Conservation (phyloP, 495 filamentous ascomycete genomes). For the Melanomma pulvis-pyrius region DNA sequence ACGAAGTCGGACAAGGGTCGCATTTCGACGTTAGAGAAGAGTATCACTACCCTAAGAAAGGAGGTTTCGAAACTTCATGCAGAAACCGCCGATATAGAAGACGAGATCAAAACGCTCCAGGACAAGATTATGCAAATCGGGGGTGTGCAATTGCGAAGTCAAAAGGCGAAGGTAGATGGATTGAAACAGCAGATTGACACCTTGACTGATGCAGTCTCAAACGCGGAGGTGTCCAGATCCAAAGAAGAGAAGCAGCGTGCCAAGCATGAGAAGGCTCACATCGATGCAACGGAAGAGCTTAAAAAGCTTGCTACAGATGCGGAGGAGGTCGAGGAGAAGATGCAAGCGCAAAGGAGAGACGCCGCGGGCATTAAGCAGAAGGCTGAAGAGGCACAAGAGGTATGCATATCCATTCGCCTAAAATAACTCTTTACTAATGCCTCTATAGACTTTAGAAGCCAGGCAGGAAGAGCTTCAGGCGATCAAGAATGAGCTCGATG, state of each 20-base stretch:
- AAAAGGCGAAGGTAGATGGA: slow-evolving; percentile 92
- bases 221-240: slow-evolving; percentile 77
- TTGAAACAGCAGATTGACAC: slow-evolving; percentile 82
- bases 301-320: slow-evolving; percentile 69
- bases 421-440: background rate
- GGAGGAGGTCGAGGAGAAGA: slow-evolving; percentile 73
- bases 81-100: slow-evolving; percentile 83
- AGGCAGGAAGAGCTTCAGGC: slow-evolving; percentile 80
- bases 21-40: slow-evolving; percentile 70
- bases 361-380: slow-evolving; percentile 70
- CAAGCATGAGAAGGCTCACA: slow-evolving; percentile 82
- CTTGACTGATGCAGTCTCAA: slow-evolving; percentile 77
- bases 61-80: slow-evolving; percentile 78
- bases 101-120: slow-evolving; percentile 87
- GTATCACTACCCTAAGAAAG: slow-evolving; percentile 70
- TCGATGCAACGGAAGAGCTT: slow-evolving; percentile 75
- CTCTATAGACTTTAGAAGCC: slow-evolving; percentile 60
- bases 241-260: slow-evolving; percentile 90
- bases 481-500: slow-evolving; percentile 83
- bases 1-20: slow-evolving; percentile 76
- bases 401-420: slow-evolving; percentile 34
- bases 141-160: slow-evolving; percentile 84
- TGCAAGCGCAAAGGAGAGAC: slow-evolving; percentile 71
- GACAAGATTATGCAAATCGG: slow-evolving; percentile 98
- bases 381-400: slow-evolving; percentile 84